Evolutionary conservation across 1,284 basidiomycete genomes (phyloP).

Genomic region (Phellinidium pouzarii): DNA sequence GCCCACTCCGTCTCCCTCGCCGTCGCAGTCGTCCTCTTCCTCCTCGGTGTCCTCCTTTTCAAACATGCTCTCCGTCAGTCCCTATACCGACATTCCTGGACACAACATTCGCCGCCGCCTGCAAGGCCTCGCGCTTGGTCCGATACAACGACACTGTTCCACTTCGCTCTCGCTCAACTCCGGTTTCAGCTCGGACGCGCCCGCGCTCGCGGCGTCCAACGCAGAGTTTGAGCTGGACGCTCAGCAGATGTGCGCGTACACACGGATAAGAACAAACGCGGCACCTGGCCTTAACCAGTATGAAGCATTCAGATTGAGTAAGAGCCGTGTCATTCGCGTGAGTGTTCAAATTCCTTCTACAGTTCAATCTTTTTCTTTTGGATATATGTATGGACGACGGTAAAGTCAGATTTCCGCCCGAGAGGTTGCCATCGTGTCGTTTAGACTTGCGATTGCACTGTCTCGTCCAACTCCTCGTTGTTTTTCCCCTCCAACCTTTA

Average conservation of each 20-base stretch:
- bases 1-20: slow-evolving; percentile 15
- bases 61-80: slow-evolving; percentile 1
- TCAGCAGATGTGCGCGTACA: background rate
- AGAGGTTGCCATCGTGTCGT: too few relatives aligned
- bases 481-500: background rate
- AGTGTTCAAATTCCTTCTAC: slow-evolving; percentile 6
- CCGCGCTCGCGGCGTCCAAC: background rate
- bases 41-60: slow-evolving; percentile 1
- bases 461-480: background rate
- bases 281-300: background rate
- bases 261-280: background rate
- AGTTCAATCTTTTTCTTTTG: background rate
- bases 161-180: background rate
- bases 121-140: background rate
- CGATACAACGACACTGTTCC: background rate
- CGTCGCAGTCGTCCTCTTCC: slow-evolving; percentile 1
- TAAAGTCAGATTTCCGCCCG: too few relatives aligned
- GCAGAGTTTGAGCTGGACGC: background rate
- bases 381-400: too few relatives aligned
- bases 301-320: slow-evolving; percentile 11
- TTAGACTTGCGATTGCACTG: too few relatives aligned
- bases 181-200: background rate
- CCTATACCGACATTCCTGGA: too few relatives aligned
- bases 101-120: background rate
- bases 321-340: slow-evolving; percentile 18